Evolutionary conservation across 2,329 filamentous ascomycete genomes (phyloP).

Genomic region (Diaporthe citri): DNA sequence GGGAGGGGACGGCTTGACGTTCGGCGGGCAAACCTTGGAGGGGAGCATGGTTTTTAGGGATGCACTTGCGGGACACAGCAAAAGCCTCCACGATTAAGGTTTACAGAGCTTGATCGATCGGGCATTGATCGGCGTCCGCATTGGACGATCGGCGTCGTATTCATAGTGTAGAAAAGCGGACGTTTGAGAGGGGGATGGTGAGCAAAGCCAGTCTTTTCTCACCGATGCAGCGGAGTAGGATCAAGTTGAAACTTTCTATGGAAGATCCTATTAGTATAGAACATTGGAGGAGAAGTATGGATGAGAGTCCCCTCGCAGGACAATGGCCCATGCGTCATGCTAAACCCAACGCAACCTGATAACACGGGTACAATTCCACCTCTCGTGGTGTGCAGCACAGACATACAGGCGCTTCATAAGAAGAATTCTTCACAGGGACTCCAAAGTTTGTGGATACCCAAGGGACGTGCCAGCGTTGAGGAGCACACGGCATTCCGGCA

Average conservation of each 20-base stretch:
- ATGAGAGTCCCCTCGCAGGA: too few relatives aligned
- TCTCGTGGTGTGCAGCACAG: not conserved
- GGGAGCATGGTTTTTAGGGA: constrained; percentile 3
- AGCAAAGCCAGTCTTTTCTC: not conserved
- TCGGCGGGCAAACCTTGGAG: constrained; percentile 28
- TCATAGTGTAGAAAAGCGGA: not conserved
- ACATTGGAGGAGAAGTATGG: not conserved
- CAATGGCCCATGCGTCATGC: not conserved
- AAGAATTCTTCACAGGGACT: not conserved
- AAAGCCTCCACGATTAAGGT: constrained; percentile 11
- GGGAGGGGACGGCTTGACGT: constrained; percentile 26
- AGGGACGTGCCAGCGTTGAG: not conserved
- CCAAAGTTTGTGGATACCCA: not conserved
- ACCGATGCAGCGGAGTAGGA: not conserved
- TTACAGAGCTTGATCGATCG: not conserved
- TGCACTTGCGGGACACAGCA: not conserved
- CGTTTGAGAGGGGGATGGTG: not conserved
- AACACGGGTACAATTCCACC: not conserved
- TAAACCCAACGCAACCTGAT: not conserved
- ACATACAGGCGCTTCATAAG: not conserved
- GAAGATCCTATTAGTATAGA: not conserved
- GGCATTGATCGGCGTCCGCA: constrained; percentile 23
- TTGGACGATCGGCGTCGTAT: constrained; percentile 24
- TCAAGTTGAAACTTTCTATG: constrained; percentile 22
- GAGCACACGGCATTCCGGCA: not conserved